These are phyloP conservation scores for Lycium ferocissimum DNA, from an alignment of 257 asterid species.

Conservation along the genomic window DNA sequence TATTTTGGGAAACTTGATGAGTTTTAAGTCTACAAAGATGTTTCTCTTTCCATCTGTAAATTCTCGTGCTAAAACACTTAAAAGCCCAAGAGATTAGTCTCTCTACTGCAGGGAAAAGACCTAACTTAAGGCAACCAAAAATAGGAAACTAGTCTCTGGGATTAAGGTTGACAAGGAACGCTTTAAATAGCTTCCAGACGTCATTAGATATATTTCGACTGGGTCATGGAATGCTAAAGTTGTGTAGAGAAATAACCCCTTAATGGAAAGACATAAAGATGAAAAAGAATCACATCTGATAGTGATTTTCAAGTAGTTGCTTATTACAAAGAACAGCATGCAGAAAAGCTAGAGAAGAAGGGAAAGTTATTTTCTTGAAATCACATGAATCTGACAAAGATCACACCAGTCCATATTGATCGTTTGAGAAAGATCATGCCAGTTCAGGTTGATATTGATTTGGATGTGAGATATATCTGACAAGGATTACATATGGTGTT, in stretches of 20 bases:
- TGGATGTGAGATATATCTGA: background rate
- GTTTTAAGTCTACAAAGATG: background rate
- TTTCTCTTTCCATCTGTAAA: background rate
- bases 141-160: background rate
- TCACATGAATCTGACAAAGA: background rate
- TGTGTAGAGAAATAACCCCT: background rate
- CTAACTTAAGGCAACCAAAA: background rate
- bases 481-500: background rate
- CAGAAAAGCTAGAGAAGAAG: conserved; percentile 9
- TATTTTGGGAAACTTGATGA: background rate
- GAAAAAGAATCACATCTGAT: background rate
- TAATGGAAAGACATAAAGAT: background rate
- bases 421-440: background rate
- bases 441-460: background rate
- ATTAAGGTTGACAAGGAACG: background rate
- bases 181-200: background rate
- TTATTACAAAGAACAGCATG: background rate
- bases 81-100: background rate
- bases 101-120: background rate
- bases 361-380: background rate
- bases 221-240: background rate
- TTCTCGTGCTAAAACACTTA: background rate
- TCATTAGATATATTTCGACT: background rate
- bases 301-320: background rate
- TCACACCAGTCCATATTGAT: background rate